Evolutionary conservation across 2,329 filamentous ascomycete genomes (phyloP).

Genomic region (Trichoderma sp.): DNA sequence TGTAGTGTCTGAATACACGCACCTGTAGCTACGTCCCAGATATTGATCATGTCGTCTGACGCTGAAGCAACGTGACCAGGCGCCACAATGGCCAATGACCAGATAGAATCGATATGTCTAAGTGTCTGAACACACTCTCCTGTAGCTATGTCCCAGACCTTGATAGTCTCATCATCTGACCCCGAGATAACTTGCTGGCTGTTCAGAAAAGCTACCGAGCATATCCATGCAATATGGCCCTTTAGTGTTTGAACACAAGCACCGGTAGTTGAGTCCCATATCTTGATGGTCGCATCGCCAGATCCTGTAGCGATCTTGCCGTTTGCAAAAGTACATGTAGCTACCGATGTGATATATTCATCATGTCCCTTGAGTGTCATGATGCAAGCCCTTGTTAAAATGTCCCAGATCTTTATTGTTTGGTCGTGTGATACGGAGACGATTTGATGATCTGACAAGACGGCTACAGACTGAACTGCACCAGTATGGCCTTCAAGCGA

Average conservation of each 20-base stretch:
- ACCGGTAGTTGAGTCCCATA: neutral
- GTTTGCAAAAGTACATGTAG: neutral
- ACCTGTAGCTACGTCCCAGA: neutral
- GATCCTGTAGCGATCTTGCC: neutral
- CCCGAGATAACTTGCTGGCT: neutral
- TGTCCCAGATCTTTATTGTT: conserved; percentile 16
- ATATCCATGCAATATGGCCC: neutral
- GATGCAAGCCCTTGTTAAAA: neutral
- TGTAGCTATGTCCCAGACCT: conserved; percentile 1
- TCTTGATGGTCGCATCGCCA: neutral
- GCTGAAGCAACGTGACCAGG: neutral
- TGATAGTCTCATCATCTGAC: neutral
- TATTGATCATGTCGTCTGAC: neutral
- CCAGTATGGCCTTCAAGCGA: neutral
- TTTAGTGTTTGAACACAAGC: neutral
- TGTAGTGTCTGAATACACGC: neutral
- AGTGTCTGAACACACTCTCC: neutral
- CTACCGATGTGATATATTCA: neutral
- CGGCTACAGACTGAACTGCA: neutral
- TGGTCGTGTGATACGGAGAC: neutral
- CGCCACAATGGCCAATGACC: neutral
- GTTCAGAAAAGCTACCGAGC: neutral
- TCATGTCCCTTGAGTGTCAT: neutral
- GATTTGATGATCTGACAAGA: neutral
- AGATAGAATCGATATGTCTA: neutral